phyloP scores from a whole-genome alignment of 345 rosid genomes.

The Luvunga scandens region DNA sequence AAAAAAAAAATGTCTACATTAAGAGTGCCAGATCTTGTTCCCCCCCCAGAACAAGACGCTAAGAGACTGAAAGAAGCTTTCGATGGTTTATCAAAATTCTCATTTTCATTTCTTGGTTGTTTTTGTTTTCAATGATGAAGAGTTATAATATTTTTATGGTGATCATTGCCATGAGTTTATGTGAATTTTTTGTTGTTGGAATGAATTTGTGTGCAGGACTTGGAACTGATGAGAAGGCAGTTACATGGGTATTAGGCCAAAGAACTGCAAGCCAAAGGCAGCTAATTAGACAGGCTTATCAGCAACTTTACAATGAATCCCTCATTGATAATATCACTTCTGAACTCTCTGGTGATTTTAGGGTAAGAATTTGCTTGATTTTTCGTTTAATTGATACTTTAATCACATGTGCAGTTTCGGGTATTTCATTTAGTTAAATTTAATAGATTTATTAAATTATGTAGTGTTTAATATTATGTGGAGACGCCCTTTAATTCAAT shows the following conservation, averaged over 20 bases:
- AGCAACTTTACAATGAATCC: slow-evolving; percentile 52
- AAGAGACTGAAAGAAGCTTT: slow-evolving; percentile 61
- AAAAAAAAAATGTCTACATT: slow-evolving; percentile 46
- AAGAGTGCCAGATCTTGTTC: slow-evolving; percentile 56
- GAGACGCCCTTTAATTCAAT: neutral
- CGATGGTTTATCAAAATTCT: slow-evolving; percentile 40
- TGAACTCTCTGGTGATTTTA: slow-evolving; percentile 80
- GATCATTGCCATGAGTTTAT: neutral
- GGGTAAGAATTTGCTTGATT: slow-evolving; percentile 33
- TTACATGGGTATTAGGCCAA: slow-evolving; percentile 58
- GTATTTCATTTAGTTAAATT: neutral
- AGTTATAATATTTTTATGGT: neutral
- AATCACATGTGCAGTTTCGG: neutral
- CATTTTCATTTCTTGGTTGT: neutral
- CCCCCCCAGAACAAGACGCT: slow-evolving; percentile 67
- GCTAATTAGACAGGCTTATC: slow-evolving; percentile 60
- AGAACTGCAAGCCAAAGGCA: slow-evolving; percentile 76
- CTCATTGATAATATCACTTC: slow-evolving; percentile 59
- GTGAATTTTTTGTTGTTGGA: neutral
- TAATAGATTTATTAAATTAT: neutral
- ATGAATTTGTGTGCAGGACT: slow-evolving; percentile 41
- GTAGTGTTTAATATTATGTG: neutral
- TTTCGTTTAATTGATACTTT: neutral
- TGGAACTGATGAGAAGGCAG: slow-evolving; percentile 72
- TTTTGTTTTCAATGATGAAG: neutral